Evolutionary conservation across 192 early-diverging fungal genomes (phyloP).

Genomic region (Gaertneriomyces semiglobifer): DNA sequence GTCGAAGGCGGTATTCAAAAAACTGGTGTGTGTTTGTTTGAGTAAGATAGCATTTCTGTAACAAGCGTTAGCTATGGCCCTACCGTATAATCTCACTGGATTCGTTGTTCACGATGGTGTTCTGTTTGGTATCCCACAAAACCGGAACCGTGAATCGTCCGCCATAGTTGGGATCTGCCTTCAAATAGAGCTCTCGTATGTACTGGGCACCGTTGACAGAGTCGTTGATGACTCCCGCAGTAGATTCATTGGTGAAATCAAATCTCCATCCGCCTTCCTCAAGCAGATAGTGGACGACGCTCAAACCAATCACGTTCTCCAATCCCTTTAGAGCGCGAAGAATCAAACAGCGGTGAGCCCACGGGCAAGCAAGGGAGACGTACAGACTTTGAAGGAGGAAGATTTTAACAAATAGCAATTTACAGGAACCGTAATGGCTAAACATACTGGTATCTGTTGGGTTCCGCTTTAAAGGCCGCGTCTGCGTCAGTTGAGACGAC

Average conservation of each 20-base stretch:
- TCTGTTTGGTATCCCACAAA: conserved; percentile 91
- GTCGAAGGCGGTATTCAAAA: conserved; percentile 89
- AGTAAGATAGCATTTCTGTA: not conserved
- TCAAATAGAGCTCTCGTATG: conserved; percentile 87
- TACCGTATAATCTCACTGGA: conserved; percentile 87
- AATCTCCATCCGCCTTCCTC: conserved; percentile 73
- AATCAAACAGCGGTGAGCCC: conserved; percentile 86
- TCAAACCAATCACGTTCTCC: conserved; percentile 74
- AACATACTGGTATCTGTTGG: conserved; percentile 66
- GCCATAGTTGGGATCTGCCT: conserved; percentile 73
- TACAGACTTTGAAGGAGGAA: conserved; percentile 4
- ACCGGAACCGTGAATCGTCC: conserved; percentile 87
- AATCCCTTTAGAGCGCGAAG: conserved; percentile 88
- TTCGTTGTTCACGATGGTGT: conserved; percentile 95
- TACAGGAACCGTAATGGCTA: too few species aligned
- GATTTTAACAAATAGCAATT: conserved; percentile 55
- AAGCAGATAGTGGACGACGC: conserved; percentile 83
- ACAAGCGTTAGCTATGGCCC: not conserved
- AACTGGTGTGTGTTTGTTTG: conserved; percentile 26
- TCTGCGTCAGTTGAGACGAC: conserved; percentile 35
- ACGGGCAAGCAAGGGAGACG: conserved; percentile 41
- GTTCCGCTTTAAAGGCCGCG: conserved; percentile 70
- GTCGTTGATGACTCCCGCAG: conserved; percentile 75
- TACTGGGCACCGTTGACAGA: conserved; percentile 69
- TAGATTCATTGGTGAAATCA: conserved; percentile 54